These are phyloP conservation scores for Rhizophagus prolifer DNA, from an alignment of 192 early-diverging fungal species.

Conservation along the genomic window DNA sequence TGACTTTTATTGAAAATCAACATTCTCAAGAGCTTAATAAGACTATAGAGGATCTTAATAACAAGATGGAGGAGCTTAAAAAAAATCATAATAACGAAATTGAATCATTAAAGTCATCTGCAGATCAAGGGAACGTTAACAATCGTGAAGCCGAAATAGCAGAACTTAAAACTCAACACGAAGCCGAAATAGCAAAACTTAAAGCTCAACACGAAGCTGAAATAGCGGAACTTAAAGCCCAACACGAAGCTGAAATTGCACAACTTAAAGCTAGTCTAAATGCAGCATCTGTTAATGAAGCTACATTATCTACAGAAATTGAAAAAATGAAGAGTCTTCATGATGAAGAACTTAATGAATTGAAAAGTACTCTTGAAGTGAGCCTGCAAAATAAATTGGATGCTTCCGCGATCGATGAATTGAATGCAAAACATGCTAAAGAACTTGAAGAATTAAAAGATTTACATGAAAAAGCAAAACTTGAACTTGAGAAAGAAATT, in stretches of 20 bases:
- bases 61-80: slow-evolving; percentile 9
- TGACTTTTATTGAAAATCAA: background rate
- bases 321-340: slow-evolving; percentile 9
- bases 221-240: slow-evolving; percentile 1
- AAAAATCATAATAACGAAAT: slow-evolving; percentile 14
- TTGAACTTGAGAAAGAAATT: slow-evolving; percentile 6
- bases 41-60: background rate
- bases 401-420: background rate
- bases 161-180: too few species aligned
- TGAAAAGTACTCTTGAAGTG: background rate
- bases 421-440: background rate
- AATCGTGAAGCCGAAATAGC: background rate
- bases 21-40: slow-evolving; percentile 17
- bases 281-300: too few species aligned
- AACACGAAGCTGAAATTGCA: background rate
- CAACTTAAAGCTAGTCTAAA: background rate
- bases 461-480: background rate
- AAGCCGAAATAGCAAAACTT: background rate
- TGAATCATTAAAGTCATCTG: slow-evolving; percentile 2
- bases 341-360: slow-evolving; percentile 2
- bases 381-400: background rate
- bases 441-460: background rate
- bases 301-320: background rate
- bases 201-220: too few species aligned
- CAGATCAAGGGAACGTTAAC: background rate